A percentile compares a stretch with the other conserved stretches of the same genome.
These are phyloP conservation scores for Arabidopsis arenosa DNA, from an alignment of 345 rosid species.

Conservation along the genomic window DNA sequence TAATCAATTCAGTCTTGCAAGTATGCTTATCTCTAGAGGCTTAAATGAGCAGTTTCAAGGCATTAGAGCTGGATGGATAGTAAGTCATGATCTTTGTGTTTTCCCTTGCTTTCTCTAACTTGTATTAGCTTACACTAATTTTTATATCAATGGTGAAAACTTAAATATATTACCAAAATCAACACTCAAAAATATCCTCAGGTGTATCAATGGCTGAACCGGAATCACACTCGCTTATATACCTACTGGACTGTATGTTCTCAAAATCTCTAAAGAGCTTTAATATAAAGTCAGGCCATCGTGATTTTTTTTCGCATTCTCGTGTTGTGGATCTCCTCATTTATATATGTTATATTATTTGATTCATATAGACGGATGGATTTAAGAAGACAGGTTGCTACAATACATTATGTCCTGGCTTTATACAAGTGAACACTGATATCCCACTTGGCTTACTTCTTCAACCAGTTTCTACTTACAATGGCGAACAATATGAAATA, in stretches of 20 bases:
- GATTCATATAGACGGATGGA: slow-evolving; percentile 17
- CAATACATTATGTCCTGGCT: slow-evolving; percentile 28
- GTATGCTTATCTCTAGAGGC: slow-evolving; percentile 13
- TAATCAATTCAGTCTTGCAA: slow-evolving; percentile 24
- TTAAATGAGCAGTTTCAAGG: slow-evolving; percentile 8
- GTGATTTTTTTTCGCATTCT: background rate
- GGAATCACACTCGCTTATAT: slow-evolving; percentile 20
- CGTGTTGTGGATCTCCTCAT: background rate
- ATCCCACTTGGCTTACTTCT: slow-evolving; percentile 7
- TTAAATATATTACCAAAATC: background rate
- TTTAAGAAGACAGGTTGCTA: slow-evolving; percentile 24
- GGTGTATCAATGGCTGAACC: slow-evolving; percentile 29
- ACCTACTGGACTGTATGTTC: slow-evolving; percentile 40
- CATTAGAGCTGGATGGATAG: slow-evolving; percentile 41
- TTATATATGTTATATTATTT: background rate
- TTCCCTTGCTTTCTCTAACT: background rate
- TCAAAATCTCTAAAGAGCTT: background rate
- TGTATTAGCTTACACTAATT: background rate
- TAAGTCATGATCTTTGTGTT: slow-evolving; percentile 14
- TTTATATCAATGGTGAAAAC: background rate
- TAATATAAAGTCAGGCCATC: background rate
- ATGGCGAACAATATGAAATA: background rate
- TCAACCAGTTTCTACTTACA: slow-evolving; percentile 1
- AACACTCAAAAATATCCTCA: slow-evolving; percentile 2
- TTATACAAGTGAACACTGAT: slow-evolving; percentile 9